Evolutionary conservation across 441 rosid genomes (phyloP).

Genomic region (Gossypium lobatum): DNA sequence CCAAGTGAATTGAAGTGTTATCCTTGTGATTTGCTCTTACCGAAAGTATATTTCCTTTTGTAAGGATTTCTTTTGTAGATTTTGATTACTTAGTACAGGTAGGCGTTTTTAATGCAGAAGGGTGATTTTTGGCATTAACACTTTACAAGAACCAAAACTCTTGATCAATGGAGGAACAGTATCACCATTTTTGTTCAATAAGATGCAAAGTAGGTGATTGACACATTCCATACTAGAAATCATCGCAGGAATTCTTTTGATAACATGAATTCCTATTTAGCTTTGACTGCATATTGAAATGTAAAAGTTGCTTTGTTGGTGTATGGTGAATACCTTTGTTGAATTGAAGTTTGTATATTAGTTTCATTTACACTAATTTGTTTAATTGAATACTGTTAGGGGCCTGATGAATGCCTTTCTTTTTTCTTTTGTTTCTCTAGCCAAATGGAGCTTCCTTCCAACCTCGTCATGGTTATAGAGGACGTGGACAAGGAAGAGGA

Average conservation of each 20-base stretch:
- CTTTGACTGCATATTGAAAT: not conserved
- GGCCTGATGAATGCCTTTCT: slow-evolving; percentile 7
- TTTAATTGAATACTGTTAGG: slow-evolving; percentile 10
- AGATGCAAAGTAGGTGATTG: not conserved
- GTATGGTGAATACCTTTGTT: not conserved
- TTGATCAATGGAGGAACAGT: not conserved
- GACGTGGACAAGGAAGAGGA: slow-evolving; percentile 83
- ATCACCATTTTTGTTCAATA: not conserved
- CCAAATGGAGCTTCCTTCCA: slow-evolving; percentile 60
- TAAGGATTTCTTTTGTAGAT: not conserved
- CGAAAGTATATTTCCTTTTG: not conserved
- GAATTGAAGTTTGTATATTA: not conserved
- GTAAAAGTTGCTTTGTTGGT: slow-evolving; percentile 1
- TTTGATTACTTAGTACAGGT: not conserved
- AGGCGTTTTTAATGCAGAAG: not conserved
- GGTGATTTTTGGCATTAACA: not conserved
- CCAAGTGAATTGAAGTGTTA: not conserved
- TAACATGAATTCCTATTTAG: not conserved
- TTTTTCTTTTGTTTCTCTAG: slow-evolving; percentile 22
- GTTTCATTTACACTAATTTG: not conserved
- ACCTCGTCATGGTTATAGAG: slow-evolving; percentile 49
- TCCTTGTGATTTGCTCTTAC: not conserved
- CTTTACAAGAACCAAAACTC: not conserved
- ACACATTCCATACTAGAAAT: not conserved
- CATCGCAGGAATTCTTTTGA: not conserved